phyloP scores from a whole-genome alignment of 2,329 filamentous ascomycete species.

The Monosporascus cannonballus region DNA sequence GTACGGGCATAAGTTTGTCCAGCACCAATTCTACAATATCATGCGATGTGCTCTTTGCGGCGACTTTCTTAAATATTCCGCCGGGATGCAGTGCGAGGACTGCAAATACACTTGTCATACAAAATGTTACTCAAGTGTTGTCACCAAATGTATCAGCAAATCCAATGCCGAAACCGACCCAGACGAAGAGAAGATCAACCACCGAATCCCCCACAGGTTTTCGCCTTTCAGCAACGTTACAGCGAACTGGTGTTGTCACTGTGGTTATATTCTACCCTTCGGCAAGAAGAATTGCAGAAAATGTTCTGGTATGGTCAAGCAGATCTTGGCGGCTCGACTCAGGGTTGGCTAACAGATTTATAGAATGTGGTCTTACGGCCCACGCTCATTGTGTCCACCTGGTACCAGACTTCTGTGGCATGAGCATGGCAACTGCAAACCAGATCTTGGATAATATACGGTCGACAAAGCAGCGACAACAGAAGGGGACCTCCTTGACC shows the following conservation, averaged over 20 bases:
- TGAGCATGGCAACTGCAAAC: constrained; percentile 97
- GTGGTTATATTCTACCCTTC: constrained; percentile 90
- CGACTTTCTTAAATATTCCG: constrained; percentile 96
- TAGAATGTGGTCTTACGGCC: constrained; percentile 86
- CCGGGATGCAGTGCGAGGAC: constrained; percentile 98
- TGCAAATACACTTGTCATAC: constrained; percentile 99
- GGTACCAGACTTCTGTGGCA: constrained; percentile 97
- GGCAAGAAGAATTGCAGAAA: constrained; percentile 93
- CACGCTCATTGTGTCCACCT: constrained; percentile 90
- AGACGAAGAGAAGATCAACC: constrained; percentile 99
- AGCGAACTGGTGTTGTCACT: constrained; percentile 99
- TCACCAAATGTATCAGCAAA: constrained; percentile 99
- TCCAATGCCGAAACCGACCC: constrained; percentile 97
- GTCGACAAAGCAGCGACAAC: constrained; percentile 66
- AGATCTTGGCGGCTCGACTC: neutral
- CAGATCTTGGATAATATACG: constrained; percentile 85
- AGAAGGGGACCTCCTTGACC: constrained; percentile 52
- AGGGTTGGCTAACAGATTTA: constrained; percentile 21
- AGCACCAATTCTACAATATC: constrained; percentile 99
- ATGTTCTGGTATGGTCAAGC: constrained; percentile 62
- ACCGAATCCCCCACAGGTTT: constrained; percentile 96
- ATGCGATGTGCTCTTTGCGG: constrained; percentile 98
- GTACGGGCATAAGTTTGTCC: constrained; percentile 98
- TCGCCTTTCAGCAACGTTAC: constrained; percentile 95
- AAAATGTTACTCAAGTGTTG: constrained; percentile 93